Evolutionary conservation across 495 filamentous ascomycete genomes (phyloP).

Genomic region (Oidiodendron maius): DNA sequence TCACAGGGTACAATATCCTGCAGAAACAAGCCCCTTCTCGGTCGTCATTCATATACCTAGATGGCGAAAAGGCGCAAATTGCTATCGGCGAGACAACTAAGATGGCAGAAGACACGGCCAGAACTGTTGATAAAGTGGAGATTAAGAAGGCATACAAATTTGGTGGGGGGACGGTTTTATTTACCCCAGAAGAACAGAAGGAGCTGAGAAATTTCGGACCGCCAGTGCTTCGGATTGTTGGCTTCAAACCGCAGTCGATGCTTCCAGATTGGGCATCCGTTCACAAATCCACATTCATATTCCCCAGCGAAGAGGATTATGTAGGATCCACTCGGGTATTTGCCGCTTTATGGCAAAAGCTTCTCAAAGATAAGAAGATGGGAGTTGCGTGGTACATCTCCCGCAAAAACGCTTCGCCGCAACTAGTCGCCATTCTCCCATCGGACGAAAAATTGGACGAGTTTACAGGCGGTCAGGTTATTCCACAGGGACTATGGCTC

Average conservation of each 20-base stretch:
- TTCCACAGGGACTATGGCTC: slow-evolving; percentile 87
- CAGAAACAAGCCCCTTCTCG: slow-evolving; percentile 74
- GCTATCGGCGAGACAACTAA: slow-evolving; percentile 65
- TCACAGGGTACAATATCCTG: slow-evolving; percentile 87
- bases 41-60: slow-evolving; percentile 79
- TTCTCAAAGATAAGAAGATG: slow-evolving; percentile 70
- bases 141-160: slow-evolving; percentile 94
- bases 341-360: slow-evolving; percentile 81
- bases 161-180: slow-evolving; percentile 82
- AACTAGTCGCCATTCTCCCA: slow-evolving; percentile 75
- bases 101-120: slow-evolving; percentile 67
- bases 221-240: slow-evolving; percentile 81
- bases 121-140: slow-evolving; percentile 71
- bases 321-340: slow-evolving; percentile 91
- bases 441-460: slow-evolving; percentile 63
- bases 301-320: slow-evolving; percentile 85
- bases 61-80: slow-evolving; percentile 76
- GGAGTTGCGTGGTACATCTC: slow-evolving; percentile 87
- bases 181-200: slow-evolving; percentile 76
- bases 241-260: slow-evolving; percentile 77
- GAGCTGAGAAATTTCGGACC: slow-evolving; percentile 71
- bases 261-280: slow-evolving; percentile 82
- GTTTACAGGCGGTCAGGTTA: slow-evolving; percentile 24
- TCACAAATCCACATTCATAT: slow-evolving; percentile 85
- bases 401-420: slow-evolving; percentile 69